Percentiles rank a stretch among this genome's conserved stretches.
phyloP scores from a whole-genome alignment of 805 yeast genomes.

The Candida sphagnicola region DNA sequence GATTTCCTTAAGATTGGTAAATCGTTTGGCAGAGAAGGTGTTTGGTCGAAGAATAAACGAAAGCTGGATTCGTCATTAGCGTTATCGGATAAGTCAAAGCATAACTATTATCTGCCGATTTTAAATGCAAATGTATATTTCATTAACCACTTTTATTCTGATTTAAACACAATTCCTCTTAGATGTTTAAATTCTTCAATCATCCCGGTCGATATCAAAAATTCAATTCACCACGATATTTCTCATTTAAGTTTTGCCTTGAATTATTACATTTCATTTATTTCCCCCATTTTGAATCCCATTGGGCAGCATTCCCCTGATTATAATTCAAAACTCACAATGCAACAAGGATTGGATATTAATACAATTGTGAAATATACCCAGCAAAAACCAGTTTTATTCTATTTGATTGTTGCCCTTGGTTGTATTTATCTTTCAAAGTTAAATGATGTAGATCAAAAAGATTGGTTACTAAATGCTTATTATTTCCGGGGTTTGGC shows the following conservation, averaged over 20 bases:
- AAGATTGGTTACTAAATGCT: constrained; percentile 16
- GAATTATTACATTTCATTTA: constrained; percentile 20
- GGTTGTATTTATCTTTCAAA: constrained; percentile 23
- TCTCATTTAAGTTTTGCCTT: constrained; percentile 17
- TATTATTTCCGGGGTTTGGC: constrained; percentile 11
- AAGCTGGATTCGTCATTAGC: constrained; percentile 7
- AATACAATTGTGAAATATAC: constrained; percentile 20
- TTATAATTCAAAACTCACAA: constrained; percentile 9
- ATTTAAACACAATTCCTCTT: constrained; percentile 6
- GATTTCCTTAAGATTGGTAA: constrained; percentile 22
- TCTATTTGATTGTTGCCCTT: constrained; percentile 20
- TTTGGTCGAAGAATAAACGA: constrained; percentile 16
- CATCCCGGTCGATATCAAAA: constrained; percentile 18
- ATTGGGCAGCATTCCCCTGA: constrained; percentile 11
- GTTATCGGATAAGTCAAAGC: constrained; percentile 10
- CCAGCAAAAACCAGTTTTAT: constrained; percentile 17
- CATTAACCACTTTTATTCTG: constrained; percentile 15
- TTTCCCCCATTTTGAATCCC: constrained; percentile 28
- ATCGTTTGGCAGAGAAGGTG: constrained; percentile 25
- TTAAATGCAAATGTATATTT: constrained; percentile 13
- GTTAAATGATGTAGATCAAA: constrained; percentile 7
- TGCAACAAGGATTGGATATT: constrained; percentile 22
- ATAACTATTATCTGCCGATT: constrained; percentile 12
- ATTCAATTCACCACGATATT: constrained; percentile 8
- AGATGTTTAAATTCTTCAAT: constrained; percentile 13